Conservation (phyloP, 2,329 filamentous ascomycete species). For the Penicillium oxalicum region DNA sequence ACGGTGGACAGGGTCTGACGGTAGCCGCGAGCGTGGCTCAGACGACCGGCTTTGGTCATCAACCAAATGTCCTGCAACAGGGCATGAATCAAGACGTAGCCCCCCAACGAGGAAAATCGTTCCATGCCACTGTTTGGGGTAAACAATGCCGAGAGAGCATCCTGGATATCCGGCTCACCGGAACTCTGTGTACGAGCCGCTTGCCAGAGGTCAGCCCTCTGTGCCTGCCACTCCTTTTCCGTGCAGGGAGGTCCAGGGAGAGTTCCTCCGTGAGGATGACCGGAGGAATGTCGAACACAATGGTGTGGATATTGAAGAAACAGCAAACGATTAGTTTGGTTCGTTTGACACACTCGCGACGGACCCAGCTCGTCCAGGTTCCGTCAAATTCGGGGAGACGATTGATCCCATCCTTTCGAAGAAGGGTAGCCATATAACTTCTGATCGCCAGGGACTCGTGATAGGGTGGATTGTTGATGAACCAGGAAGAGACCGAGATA, state of each 20-base stretch:
- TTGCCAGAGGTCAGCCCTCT: conserved; percentile 20
- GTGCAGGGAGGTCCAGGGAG: conserved; percentile 28
- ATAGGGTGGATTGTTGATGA: conserved; percentile 27
- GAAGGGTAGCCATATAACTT: conserved; percentile 26
- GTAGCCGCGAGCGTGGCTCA: conserved; percentile 18
- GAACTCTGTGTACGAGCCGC: conserved; percentile 18
- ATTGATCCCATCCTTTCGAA: conserved; percentile 26
- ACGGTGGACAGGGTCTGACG: conserved; percentile 15
- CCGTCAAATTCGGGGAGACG: conserved; percentile 25
- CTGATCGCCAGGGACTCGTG: conserved; percentile 26
- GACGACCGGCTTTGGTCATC: conserved; percentile 28
- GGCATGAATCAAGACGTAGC: conserved; percentile 30
- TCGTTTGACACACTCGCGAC: conserved; percentile 26
- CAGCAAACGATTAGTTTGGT: conserved; percentile 31
- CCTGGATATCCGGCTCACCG: conserved; percentile 25
- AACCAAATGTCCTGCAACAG: conserved; percentile 32
- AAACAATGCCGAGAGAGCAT: conserved; percentile 25
- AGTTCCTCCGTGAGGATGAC: conserved; percentile 29
- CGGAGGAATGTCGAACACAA: conserved; percentile 31
- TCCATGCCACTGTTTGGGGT: conserved; percentile 17
- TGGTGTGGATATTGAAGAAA: conserved; percentile 34
- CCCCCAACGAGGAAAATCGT: conserved; percentile 28
- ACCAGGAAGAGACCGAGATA: conserved; percentile 28
- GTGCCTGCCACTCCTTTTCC: conserved; percentile 30
- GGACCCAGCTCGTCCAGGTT: conserved; percentile 31